These are phyloP conservation scores for Haplosporangium sp. DNA, from an alignment of 371 early-diverging fungal species.

Conservation along the genomic window DNA sequence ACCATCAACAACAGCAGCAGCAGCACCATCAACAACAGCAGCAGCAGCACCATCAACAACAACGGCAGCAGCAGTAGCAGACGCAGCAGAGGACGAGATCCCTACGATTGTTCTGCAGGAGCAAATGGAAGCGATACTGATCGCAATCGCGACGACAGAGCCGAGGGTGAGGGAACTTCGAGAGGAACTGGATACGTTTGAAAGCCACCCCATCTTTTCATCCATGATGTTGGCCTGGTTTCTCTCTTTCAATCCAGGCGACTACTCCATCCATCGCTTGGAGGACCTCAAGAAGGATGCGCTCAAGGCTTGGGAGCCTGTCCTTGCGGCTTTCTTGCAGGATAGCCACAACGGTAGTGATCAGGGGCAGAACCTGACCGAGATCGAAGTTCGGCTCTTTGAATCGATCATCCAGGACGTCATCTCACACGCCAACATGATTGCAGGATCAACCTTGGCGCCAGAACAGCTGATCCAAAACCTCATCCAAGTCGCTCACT, in stretches of 20 bases:
- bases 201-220: conserved; percentile 40
- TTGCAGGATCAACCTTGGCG: conserved; percentile 33
- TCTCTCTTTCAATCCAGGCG: conserved; percentile 34
- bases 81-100: conserved; percentile 43
- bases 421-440: conserved; percentile 46
- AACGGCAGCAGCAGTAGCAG: not conserved
- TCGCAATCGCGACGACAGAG: conserved; percentile 40
- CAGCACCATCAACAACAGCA: conserved; percentile 9
- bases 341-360: not conserved
- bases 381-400: conserved; percentile 35
- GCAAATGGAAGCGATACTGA: conserved; percentile 45
- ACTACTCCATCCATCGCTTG: conserved; percentile 21
- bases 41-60: not conserved
- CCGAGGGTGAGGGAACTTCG: conserved; percentile 41
- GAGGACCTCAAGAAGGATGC: conserved; percentile 42
- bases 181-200: conserved; percentile 49
- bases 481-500: conserved; percentile 35
- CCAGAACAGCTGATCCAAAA: conserved; percentile 40
- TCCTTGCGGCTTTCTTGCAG: conserved; percentile 21
- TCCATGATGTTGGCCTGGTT: conserved; percentile 51
- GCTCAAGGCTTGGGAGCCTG: conserved; percentile 39
- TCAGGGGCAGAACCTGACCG: conserved; percentile 15
- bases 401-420: conserved; percentile 47
- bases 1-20: conserved; percentile 8
- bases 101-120: conserved; percentile 52